Conservation (phyloP, 2,329 filamentous ascomycete species). For the Hymenoscyphus infarciens region DNA sequence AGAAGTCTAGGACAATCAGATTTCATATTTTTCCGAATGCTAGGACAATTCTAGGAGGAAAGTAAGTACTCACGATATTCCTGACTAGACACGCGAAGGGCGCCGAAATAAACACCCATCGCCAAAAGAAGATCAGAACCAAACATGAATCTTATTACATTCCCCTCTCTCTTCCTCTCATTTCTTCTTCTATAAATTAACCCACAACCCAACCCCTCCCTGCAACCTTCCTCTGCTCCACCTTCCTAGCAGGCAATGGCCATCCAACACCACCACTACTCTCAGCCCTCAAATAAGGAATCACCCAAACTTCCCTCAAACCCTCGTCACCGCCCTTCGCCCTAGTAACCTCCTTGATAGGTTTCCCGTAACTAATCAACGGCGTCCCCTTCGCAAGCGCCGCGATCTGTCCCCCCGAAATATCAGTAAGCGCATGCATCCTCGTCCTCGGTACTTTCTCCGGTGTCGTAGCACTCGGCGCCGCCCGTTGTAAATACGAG, state of each 20-base stretch:
- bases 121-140: too few relatives aligned
- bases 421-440: conserved; percentile 82
- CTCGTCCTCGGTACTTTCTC: conserved; percentile 68
- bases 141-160: too few relatives aligned
- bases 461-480: conserved; percentile 43
- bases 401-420: conserved; percentile 72
- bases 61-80: too few relatives aligned
- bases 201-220: conserved; percentile 67
- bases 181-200: conserved; percentile 15
- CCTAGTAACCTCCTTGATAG: conserved; percentile 73
- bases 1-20: too few relatives aligned
- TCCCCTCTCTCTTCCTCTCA: not conserved
- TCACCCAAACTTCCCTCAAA: conserved; percentile 74
- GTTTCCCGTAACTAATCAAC: conserved; percentile 80
- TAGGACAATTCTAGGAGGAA: too few relatives aligned
- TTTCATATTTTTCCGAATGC: too few relatives aligned
- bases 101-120: too few relatives aligned
- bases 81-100: too few relatives aligned
- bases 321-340: conserved; percentile 42
- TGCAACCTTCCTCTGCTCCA: conserved; percentile 71
- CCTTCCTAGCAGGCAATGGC: conserved; percentile 81
- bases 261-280: conserved; percentile 67
- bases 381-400: conserved; percentile 81
- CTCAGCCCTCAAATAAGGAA: conserved; percentile 71
- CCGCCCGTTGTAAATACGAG: conserved; percentile 72